phyloP scores from a whole-genome alignment of 257 asterid genomes.

The Forsythia viridissima region DNA sequence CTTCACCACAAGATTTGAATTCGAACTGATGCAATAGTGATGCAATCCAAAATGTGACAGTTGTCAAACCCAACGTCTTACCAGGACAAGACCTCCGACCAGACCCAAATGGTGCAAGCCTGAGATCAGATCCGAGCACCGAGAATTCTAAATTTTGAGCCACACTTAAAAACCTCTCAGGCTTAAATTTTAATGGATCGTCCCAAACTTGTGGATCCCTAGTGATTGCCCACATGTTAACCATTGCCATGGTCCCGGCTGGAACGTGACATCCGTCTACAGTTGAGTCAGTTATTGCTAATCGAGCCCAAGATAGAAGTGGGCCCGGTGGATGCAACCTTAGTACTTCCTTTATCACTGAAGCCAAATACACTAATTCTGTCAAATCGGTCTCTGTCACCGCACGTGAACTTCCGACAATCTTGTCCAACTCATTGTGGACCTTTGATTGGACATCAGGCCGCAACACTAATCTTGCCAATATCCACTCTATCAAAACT shows the following conservation, averaged over 20 bases:
- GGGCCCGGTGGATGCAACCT: constrained; percentile 45
- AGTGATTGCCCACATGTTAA: constrained; percentile 44
- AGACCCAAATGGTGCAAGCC: constrained; percentile 43
- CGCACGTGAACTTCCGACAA: background rate
- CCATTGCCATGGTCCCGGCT: constrained; percentile 35
- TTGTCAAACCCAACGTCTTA: constrained; percentile 32
- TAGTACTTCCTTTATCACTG: constrained; percentile 37
- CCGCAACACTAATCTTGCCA: constrained; percentile 31
- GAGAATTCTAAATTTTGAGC: background rate
- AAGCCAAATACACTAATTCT: constrained; percentile 21
- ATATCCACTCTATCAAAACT: constrained; percentile 35
- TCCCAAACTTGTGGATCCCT: constrained; percentile 27
- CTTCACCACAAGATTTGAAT: background rate
- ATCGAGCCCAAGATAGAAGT: constrained; percentile 36
- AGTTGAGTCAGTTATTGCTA: constrained; percentile 12
- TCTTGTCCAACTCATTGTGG: constrained; percentile 24
- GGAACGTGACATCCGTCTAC: constrained; percentile 28
- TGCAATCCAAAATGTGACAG: constrained; percentile 38
- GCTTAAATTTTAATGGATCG: constrained; percentile 28
- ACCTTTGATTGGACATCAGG: constrained; percentile 30
- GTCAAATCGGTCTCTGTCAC: constrained; percentile 25
- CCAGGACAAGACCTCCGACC: constrained; percentile 38
- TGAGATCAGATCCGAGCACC: constrained; percentile 31
- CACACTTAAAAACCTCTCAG: constrained; percentile 21
- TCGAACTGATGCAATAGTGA: constrained; percentile 23